phyloP scores from a whole-genome alignment of 768 basidiomycete genomes.

The Lentinula sp. region DNA sequence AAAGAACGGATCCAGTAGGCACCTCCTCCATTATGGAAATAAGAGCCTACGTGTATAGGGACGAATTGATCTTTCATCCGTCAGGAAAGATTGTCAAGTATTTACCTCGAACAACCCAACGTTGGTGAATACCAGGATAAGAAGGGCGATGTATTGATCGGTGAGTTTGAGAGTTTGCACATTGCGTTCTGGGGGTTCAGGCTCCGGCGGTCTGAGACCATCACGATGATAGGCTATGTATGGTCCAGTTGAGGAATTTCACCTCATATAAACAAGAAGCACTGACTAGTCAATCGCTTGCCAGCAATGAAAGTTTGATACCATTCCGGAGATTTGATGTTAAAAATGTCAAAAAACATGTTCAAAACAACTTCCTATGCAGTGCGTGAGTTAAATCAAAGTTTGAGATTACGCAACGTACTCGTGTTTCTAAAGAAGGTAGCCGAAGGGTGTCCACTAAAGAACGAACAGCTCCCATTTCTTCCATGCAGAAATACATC shows the following conservation, averaged over 20 bases:
- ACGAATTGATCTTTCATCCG: constrained; percentile 3
- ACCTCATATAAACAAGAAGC: not conserved
- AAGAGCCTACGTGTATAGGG: constrained; percentile 53
- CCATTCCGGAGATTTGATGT: constrained; percentile 91
- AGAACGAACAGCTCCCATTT: constrained; percentile 79
- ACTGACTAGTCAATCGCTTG: constrained; percentile 77
- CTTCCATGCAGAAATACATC: constrained; percentile 90
- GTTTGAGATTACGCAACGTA: constrained; percentile 26
- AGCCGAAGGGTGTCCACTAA: constrained; percentile 82
- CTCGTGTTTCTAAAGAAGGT: constrained; percentile 82
- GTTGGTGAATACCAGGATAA: constrained; percentile 79
- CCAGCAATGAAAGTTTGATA: constrained; percentile 90
- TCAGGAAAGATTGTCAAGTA: not conserved
- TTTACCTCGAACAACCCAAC: constrained; percentile 85
- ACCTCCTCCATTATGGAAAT: constrained; percentile 81
- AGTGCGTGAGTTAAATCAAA: not conserved
- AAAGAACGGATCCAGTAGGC: constrained; percentile 62
- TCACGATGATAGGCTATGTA: constrained; percentile 65
- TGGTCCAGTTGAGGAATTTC: not conserved
- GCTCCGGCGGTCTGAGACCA: constrained; percentile 18
- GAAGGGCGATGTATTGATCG: constrained; percentile 87
- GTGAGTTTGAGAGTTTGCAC: constrained; percentile 69
- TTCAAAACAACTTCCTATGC: constrained; percentile 85
- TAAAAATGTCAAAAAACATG: constrained; percentile 89
- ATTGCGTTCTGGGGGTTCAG: constrained; percentile 38